Conservation (phyloP, 441 rosid species). For the Erysimum cheiri region DNA sequence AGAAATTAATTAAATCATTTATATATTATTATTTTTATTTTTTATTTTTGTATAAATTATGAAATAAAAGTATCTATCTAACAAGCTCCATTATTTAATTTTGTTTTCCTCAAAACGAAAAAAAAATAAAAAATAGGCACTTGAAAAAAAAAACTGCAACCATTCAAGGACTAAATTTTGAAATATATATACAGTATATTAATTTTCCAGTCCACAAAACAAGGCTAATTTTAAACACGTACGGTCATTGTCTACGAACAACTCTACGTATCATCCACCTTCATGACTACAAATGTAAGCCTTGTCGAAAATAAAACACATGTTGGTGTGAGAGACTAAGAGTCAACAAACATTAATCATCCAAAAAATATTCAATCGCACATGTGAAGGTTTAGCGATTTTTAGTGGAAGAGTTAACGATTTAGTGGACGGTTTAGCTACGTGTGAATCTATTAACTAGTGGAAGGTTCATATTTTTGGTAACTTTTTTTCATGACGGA, state of each 20-base stretch:
- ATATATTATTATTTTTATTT: too few species aligned
- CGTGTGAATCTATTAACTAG: neutral
- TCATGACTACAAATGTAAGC: neutral
- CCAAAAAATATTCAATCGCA: constrained; percentile 4
- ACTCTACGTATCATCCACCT: constrained; percentile 9
- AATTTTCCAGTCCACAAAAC: constrained; percentile 22
- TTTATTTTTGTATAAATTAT: too few species aligned
- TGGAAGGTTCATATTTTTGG: neutral
- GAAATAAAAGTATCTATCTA: too few species aligned
- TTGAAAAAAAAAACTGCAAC: neutral
- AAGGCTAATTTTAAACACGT: constrained; percentile 1
- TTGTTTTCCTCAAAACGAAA: too few species aligned
- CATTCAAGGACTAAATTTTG: neutral
- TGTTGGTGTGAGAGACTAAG: neutral
- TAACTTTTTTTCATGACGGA: too few species aligned
- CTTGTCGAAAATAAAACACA: neutral
- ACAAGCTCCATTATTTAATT: too few species aligned
- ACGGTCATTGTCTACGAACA: neutral
- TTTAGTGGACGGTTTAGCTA: constrained; percentile 3
- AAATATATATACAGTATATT: neutral
- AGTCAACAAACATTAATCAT: constrained; percentile 3
- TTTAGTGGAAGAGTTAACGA: neutral
- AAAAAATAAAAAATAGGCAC: too few species aligned
- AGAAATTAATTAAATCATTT: too few species aligned
- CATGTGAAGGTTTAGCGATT: neutral